A percentile compares a stretch with the other conserved stretches of the same genome.
These are phyloP conservation scores for Fusarium sp. DNA, from an alignment of 2,329 filamentous ascomycete genomes.

Conservation along the genomic window DNA sequence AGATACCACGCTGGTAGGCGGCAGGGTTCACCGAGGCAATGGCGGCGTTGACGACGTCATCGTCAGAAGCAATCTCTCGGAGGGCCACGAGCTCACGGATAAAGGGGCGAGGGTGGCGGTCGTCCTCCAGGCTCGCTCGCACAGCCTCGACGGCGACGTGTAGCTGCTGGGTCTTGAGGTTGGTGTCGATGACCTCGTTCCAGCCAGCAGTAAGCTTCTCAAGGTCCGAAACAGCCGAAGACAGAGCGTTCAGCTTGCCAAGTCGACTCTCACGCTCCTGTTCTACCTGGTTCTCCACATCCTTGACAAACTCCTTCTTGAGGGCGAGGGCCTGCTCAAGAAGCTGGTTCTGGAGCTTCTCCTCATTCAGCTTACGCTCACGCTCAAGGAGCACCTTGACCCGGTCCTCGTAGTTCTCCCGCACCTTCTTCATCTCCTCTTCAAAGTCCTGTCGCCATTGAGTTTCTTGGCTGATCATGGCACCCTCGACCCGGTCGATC, in stretches of 20 bases:
- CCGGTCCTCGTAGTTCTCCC: conserved; percentile 84
- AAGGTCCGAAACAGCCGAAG: conserved; percentile 83
- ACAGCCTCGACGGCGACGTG: conserved; percentile 97
- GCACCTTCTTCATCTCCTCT: conserved; percentile 85
- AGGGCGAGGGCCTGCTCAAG: conserved; percentile 91
- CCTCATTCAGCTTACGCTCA: conserved; percentile 84
- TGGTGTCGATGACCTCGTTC: conserved; percentile 91
- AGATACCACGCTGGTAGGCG: conserved; percentile 93
- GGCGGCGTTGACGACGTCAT: conserved; percentile 90
- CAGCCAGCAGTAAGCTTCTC: conserved; percentile 90
- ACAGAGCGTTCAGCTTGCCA: conserved; percentile 87
- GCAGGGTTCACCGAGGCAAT: conserved; percentile 96
- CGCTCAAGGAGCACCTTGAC: conserved; percentile 85
- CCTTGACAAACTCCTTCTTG: conserved; percentile 85
- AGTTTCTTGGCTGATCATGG: conserved; percentile 85
- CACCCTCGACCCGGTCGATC: conserved; percentile 87
- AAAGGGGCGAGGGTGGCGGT: conserved; percentile 83
- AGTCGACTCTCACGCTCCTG: conserved; percentile 89
- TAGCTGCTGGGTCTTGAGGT: conserved; percentile 94
- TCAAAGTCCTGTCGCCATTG: conserved; percentile 91
- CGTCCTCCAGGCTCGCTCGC: conserved; percentile 83
- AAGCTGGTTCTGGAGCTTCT: conserved; percentile 87
- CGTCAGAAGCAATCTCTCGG: conserved; percentile 89
- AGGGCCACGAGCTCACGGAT: conserved; percentile 93
- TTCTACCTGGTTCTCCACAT: conserved; percentile 88